Percentiles rank a stretch among this genome's conserved stretches.
Evolutionary conservation across 2,329 filamentous ascomycete species (phyloP).

Genomic region (Ilyonectria mors-panacis): DNA sequence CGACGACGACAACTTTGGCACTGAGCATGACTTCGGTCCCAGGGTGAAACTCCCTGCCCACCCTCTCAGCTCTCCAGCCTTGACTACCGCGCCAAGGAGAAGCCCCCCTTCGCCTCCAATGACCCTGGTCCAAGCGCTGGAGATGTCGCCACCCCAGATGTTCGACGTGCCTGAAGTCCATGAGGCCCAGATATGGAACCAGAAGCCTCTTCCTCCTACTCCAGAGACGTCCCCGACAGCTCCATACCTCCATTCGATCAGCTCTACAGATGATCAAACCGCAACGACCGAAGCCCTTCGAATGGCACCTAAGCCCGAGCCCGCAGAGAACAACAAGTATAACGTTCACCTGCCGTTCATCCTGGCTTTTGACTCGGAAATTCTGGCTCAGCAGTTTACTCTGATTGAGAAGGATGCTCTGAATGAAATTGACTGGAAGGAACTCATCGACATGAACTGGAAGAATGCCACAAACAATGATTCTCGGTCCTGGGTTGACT

Average conservation of each 20-base stretch:
- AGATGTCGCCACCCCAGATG: conserved; percentile 45
- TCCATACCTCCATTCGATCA: conserved; percentile 51
- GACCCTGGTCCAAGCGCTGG: conserved; percentile 46
- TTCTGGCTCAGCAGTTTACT: conserved; percentile 86
- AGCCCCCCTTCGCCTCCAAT: conserved; percentile 50
- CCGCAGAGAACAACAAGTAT: conserved; percentile 55
- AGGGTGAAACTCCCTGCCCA: conserved; percentile 52
- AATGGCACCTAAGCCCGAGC: conserved; percentile 52
- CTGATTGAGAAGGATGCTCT: conserved; percentile 89
- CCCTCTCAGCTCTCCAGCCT: conserved; percentile 51
- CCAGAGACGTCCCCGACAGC: conserved; percentile 65
- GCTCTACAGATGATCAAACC: conserved; percentile 40
- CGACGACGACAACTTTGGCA: conserved; percentile 60
- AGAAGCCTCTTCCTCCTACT: conserved; percentile 54
- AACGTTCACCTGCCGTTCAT: conserved; percentile 83
- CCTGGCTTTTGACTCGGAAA: conserved; percentile 83
- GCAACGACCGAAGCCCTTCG: conserved; percentile 55
- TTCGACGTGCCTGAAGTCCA: conserved; percentile 45
- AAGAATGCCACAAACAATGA: conserved; percentile 77
- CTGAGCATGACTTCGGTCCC: conserved; percentile 35
- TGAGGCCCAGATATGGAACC: conserved; percentile 43
- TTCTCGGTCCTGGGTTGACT: conserved; percentile 85
- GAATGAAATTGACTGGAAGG: conserved; percentile 90
- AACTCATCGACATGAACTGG: conserved; percentile 87
- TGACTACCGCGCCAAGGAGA: conserved; percentile 49